A percentile compares a stretch with the other conserved stretches of the same genome.
Evolutionary conservation across 2,329 filamentous ascomycete species (phyloP).

Genomic region (Colletotrichum euphorbiae): DNA sequence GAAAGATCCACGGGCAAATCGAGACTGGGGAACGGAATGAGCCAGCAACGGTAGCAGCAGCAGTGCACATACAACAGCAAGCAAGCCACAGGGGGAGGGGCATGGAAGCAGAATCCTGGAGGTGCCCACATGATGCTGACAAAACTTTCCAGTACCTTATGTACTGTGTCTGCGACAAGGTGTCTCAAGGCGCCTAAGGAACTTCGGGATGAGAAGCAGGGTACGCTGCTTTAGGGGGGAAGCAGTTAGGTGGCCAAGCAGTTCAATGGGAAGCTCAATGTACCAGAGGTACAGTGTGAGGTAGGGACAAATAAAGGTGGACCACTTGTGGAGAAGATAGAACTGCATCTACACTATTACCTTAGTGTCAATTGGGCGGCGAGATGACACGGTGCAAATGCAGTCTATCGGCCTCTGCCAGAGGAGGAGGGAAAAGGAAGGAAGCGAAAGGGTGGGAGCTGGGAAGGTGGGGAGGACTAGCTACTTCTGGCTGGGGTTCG

Average conservation of each 20-base stretch:
- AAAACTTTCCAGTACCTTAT: slow-evolving; percentile 30
- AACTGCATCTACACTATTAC: not conserved
- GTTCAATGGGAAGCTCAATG: slow-evolving; percentile 5
- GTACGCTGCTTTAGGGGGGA: slow-evolving; percentile 9
- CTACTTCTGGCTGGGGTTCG: not conserved
- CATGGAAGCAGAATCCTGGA: slow-evolving; percentile 18
- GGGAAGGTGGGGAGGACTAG: not conserved
- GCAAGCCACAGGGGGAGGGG: slow-evolving; percentile 6
- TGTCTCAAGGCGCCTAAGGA: not conserved
- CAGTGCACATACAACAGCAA: not conserved
- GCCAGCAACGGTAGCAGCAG: not conserved
- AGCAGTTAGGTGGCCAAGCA: slow-evolving; percentile 5
- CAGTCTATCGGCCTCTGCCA: not conserved
- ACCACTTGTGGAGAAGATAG: slow-evolving; percentile 9
- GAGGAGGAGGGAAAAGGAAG: not conserved
- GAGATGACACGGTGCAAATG: slow-evolving; percentile 6
- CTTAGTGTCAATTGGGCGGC: slow-evolving; percentile 16
- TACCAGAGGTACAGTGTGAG: not conserved
- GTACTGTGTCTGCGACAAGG: slow-evolving; percentile 24
- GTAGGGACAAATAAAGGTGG: not conserved
- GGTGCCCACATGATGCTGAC: slow-evolving; percentile 17
- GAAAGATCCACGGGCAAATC: slow-evolving; percentile 12
- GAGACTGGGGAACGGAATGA: slow-evolving; percentile 13
- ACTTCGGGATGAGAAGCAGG: not conserved
- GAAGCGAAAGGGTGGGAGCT: not conserved